Evolutionary conservation across 2,329 filamentous ascomycete species (phyloP).

Genomic region (Calonectria naviculata): DNA sequence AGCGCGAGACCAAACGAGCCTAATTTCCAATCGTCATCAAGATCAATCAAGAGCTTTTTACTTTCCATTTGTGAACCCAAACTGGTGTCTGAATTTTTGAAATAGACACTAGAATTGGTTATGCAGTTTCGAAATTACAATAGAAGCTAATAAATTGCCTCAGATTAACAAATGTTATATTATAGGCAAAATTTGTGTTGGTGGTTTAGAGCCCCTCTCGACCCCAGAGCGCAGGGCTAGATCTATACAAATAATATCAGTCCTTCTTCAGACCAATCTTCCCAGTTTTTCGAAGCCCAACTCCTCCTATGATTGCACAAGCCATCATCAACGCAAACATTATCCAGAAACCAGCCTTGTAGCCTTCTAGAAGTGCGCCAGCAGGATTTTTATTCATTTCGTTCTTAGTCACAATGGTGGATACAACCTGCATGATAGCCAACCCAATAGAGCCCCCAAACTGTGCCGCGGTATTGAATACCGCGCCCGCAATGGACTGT

Average conservation of each 20-base stretch:
- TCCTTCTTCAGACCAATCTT: conserved; percentile 57
- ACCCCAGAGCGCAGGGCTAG: not conserved
- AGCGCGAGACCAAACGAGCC: not conserved
- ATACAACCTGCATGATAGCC: conserved; percentile 58
- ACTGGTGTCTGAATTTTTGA: too few species aligned
- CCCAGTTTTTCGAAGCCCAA: conserved; percentile 53
- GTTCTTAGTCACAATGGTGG: conserved; percentile 47
- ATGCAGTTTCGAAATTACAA: too few species aligned
- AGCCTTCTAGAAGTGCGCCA: conserved; percentile 54
- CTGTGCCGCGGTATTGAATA: conserved; percentile 69
- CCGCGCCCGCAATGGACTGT: conserved; percentile 68
- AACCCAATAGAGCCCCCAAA: conserved; percentile 67
- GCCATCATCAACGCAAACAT: conserved; percentile 57
- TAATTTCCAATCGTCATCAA: not conserved
- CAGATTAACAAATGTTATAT: too few species aligned
- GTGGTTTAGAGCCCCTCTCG: not conserved
- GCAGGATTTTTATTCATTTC: conserved; percentile 32
- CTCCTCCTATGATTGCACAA: conserved; percentile 48
- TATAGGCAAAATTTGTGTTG: too few species aligned
- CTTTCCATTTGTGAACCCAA: too few species aligned
- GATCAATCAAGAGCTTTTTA: too few species aligned
- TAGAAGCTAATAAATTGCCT: too few species aligned
- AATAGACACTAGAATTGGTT: too few species aligned
- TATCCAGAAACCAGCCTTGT: conserved; percentile 59
- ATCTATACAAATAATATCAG: not conserved